Evolutionary conservation across 1,284 basidiomycete species (phyloP), one percentile per base, ranked within the genome.

Genomic region (Butyriboletus appendiculatus): DNA sequence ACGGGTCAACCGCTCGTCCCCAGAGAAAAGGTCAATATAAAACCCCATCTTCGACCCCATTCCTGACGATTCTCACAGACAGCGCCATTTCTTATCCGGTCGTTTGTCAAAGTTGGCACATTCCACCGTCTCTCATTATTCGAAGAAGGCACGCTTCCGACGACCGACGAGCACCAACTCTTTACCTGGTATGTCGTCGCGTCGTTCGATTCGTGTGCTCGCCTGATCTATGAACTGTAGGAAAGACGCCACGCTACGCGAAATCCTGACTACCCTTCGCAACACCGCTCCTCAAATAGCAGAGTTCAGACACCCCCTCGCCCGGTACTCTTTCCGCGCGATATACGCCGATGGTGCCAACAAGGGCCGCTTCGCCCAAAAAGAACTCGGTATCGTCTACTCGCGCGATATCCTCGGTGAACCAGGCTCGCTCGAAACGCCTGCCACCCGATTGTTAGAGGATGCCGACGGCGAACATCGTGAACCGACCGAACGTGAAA

Each of bases 331-430:
- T 12, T 92, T 92, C 76, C 81, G 85, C 34, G 82, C 87, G 5
- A 80, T 91, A 38, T 92, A 86, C 60, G 86, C 86, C 1, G 90
- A 92, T 67, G 75, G 85, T 10, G 76, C 79, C 7, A 82, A 81
- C 63, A 84, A 85, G 61, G 89, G 89, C 6, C 80, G 81, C 18
- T 86, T 84, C 59, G 72, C 84, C 0, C 80, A 82, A 65, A 90
- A 90, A 71, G 89, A 92, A 42, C 80, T 92, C 40, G 90, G 90
- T 20, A 81, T 80, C 61, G 85, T 92, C 40, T 88, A 88, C 68
- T 87, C 88, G 32, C 84, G 88, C 58, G 90, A 92, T 70, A 86
- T 91, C 59, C 80, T 90, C 4, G 88, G 90, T 49, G 86, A 88
- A 66, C 85, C 87, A 8, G 88, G 88, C 35, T 70, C 82, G 2